Evolutionary conservation across 352 stramenopile genomes (phyloP), one percentile per base, ranked within the genome.

Genomic region (Globisporangium cystogenes): DNA sequence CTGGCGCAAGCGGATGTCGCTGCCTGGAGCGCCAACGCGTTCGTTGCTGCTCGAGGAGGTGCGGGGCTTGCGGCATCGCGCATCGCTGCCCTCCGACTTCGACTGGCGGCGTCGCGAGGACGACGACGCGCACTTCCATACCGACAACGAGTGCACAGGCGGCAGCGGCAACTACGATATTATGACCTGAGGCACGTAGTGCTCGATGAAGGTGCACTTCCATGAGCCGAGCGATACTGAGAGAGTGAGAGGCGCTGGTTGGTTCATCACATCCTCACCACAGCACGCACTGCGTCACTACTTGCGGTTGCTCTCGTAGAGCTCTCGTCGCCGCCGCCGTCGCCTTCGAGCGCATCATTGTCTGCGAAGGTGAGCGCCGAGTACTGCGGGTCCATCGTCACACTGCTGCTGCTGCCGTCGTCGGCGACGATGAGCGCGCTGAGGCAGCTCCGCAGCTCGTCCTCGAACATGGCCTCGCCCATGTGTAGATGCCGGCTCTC

Each of bases 381-480:
- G 55, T 89, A 89, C 11, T 72, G 53, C 41, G 57, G 11, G 39
- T 80, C 75, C 72, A 87, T 75, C 2, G 41, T 24, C 3, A 63
- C 52, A 8, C 40, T 48, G 4, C 42, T 59, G 7, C 40, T 44
- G 1, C 42, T n/a, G n/a, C n/a, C 37, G 5, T 68, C 64, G 16
- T 70, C 66, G 0, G 72, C 72, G 6, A 84, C 62, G 4, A 91
- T 56, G 21, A 97, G 61, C 31, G 82, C 84, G 26, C 68, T 69
- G 15, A 97, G 55, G 42, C 82, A 96, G 51, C 79, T 91, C 7
- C 77, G 63, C 2, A 97, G 62, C 56, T 97, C 88, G 26, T 91
- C 78, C 29, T 84, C 71, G 8, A 65, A 86, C 68, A 97, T 92
- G 23, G 62, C 48, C 59, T 97, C 89, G 26, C 82, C 87, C 20